phyloP scores from a whole-genome alignment of 176 grass and related monocot species.

The Carex kokanica region DNA sequence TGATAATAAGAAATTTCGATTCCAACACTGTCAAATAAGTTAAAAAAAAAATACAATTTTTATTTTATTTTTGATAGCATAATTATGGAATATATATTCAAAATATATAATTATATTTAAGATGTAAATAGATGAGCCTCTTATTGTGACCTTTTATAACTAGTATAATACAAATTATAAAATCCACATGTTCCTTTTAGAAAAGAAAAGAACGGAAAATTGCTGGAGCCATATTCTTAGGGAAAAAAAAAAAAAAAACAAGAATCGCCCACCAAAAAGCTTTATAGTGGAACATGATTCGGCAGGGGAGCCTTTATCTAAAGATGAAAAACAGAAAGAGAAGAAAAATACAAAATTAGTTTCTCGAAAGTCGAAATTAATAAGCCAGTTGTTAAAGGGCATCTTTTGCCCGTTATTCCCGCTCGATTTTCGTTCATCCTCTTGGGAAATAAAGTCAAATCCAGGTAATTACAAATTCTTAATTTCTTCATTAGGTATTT shows the following conservation, averaged over 20 bases:
- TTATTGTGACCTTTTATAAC: not conserved
- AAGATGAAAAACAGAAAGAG: not conserved
- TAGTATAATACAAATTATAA: not conserved
- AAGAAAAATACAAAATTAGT: constrained; percentile 7
- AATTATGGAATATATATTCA: too few relatives aligned
- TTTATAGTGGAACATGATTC: too few relatives aligned
- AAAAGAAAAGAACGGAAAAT: not conserved
- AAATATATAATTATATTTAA: too few relatives aligned
- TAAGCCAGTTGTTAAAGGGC: not conserved
- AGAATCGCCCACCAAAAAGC: too few relatives aligned
- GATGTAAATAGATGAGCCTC: not conserved
- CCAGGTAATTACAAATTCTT: not conserved
- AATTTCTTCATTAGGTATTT: not conserved
- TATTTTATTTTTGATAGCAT: too few relatives aligned
- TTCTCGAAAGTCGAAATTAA: not conserved
- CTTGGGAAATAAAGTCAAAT: not conserved
- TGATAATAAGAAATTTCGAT: too few relatives aligned
- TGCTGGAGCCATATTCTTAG: not conserved
- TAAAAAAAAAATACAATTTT: too few relatives aligned
- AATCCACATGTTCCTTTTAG: not conserved
- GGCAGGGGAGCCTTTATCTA: too few relatives aligned
- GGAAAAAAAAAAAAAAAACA: not conserved
- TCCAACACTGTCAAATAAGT: too few relatives aligned
- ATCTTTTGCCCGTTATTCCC: constrained; percentile 1
- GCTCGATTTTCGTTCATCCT: not conserved